Conservation (phyloP, 345 rosid genomes). For the Theobroma cacao region DNA sequence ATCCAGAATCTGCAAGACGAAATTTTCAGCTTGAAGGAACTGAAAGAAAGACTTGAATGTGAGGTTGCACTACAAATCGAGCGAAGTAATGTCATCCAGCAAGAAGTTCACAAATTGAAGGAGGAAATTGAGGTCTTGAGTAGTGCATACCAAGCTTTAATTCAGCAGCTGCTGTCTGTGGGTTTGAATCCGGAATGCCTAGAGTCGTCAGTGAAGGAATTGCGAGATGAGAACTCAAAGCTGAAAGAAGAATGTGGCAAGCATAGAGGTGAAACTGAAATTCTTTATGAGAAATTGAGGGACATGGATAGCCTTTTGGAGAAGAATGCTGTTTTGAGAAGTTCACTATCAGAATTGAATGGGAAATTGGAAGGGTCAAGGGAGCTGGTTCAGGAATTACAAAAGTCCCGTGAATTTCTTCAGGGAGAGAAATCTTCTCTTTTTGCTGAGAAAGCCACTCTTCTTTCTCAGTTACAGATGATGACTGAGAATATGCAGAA, state of each 20-base stretch:
- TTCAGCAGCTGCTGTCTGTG: constrained; percentile 60
- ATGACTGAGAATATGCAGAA: constrained; percentile 75
- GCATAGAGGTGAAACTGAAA: constrained; percentile 45
- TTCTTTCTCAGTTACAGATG: constrained; percentile 77
- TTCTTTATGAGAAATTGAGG: constrained; percentile 50
- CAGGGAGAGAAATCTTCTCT: constrained; percentile 70
- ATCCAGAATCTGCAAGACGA: constrained; percentile 46
- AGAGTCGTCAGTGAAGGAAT: constrained; percentile 52
- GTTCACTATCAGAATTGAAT: constrained; percentile 66
- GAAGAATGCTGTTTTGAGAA: constrained; percentile 62
- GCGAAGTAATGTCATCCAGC: constrained; percentile 61
- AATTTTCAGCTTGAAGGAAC: constrained; percentile 50
- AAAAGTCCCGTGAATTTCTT: constrained; percentile 60
- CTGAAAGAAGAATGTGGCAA: constrained; percentile 51
- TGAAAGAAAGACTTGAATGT: constrained; percentile 69
- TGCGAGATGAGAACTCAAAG: constrained; percentile 63
- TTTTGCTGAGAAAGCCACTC: constrained; percentile 60
- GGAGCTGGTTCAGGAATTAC: constrained; percentile 53
- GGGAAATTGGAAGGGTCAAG: constrained; percentile 65
- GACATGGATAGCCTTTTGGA: constrained; percentile 48
- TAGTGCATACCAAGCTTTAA: constrained; percentile 45
- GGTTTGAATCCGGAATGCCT: constrained; percentile 60
- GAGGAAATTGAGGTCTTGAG: constrained; percentile 65
- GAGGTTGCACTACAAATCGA: constrained; percentile 55
- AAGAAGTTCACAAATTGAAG: constrained; percentile 65